Percentiles rank a stretch among this genome's conserved stretches.
phyloP scores from a whole-genome alignment of 2,329 filamentous ascomycete genomes.

The Colletotrichum spaethianum region DNA sequence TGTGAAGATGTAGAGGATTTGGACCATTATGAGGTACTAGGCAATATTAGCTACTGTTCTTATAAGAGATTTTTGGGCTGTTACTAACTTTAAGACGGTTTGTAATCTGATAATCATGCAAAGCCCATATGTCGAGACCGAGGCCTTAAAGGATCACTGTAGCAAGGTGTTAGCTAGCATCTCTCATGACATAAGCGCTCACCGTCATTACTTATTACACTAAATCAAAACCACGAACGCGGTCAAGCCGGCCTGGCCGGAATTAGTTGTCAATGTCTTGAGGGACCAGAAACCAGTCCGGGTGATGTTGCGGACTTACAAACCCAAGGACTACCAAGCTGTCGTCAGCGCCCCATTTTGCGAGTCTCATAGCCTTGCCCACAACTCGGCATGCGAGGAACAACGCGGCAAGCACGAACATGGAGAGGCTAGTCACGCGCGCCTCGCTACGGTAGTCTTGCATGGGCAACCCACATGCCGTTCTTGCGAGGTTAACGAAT shows the following conservation, averaged over 20 bases:
- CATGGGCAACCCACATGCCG: conserved; percentile 15
- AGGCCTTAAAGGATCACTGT: conserved; percentile 54
- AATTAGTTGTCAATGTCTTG: not conserved
- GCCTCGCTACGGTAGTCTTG: conserved; percentile 16
- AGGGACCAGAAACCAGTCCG: too few relatives aligned
- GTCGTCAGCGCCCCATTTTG: conserved; percentile 17
- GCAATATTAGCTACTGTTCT: conserved; percentile 45
- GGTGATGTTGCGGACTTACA: not conserved
- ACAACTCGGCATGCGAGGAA: conserved; percentile 20
- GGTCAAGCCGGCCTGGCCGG: not conserved
- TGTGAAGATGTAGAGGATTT: conserved; percentile 52
- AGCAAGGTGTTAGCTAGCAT: not conserved
- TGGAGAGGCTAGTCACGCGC: conserved; percentile 18
- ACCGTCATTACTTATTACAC: not conserved
- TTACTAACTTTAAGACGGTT: conserved; percentile 10
- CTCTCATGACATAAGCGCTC: too few relatives aligned
- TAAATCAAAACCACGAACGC: conserved; percentile 16
- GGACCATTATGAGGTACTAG: conserved; percentile 52
- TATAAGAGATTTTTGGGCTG: conserved; percentile 58
- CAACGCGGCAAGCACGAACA: conserved; percentile 12
- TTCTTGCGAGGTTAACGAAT: conserved; percentile 30
- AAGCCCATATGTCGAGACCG: conserved; percentile 66
- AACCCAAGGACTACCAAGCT: conserved; percentile 5
- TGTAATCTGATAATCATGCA: conserved; percentile 19
- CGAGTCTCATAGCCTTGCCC: conserved; percentile 11